Conservation (phyloP, 1,284 basidiomycete species). For the Ustilago xerochloae region DNA sequence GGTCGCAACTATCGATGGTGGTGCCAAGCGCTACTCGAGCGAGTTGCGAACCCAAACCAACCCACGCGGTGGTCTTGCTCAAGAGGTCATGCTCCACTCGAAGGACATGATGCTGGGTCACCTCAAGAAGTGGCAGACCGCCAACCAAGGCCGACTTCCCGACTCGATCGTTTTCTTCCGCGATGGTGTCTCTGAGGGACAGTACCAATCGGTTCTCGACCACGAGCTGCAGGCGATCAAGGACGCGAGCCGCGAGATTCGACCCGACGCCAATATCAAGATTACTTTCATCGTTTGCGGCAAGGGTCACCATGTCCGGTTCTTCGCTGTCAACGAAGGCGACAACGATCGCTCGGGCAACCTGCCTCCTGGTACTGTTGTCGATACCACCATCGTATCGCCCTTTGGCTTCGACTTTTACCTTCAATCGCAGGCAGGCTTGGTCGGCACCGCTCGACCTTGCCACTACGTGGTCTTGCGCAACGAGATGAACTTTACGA, state of each 20-base stretch:
- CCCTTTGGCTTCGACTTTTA: conserved; percentile 70
- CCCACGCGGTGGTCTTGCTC: conserved; percentile 51
- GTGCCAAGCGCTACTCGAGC: conserved; percentile 67
- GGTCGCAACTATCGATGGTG: conserved; percentile 69
- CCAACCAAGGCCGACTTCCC: conserved; percentile 66
- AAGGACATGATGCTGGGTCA: conserved; percentile 51
- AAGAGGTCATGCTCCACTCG: conserved; percentile 67
- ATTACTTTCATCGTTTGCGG: conserved; percentile 53
- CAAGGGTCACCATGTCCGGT: conserved; percentile 69
- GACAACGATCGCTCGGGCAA: conserved; percentile 70
- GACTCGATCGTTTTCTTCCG: conserved; percentile 70
- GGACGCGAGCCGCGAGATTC: conserved; percentile 52
- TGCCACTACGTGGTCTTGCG: conserved; percentile 69
- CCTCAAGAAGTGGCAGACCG: conserved; percentile 42
- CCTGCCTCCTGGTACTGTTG: conserved; percentile 67
- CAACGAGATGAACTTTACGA: conserved; percentile 67
- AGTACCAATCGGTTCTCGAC: conserved; percentile 70
- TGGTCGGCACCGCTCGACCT: conserved; percentile 69
- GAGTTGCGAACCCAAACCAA: conserved; percentile 70
- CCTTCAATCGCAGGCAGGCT: conserved; percentile 61
- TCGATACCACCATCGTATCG: conserved; percentile 69
- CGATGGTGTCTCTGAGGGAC: conserved; percentile 71
- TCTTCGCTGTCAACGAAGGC: conserved; percentile 66
- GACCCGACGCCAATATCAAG: conserved; percentile 65
- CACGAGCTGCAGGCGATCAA: conserved; percentile 69